Base-by-base conservation (phyloP, 306 rosid species). In the Sindora glabra region DNA sequence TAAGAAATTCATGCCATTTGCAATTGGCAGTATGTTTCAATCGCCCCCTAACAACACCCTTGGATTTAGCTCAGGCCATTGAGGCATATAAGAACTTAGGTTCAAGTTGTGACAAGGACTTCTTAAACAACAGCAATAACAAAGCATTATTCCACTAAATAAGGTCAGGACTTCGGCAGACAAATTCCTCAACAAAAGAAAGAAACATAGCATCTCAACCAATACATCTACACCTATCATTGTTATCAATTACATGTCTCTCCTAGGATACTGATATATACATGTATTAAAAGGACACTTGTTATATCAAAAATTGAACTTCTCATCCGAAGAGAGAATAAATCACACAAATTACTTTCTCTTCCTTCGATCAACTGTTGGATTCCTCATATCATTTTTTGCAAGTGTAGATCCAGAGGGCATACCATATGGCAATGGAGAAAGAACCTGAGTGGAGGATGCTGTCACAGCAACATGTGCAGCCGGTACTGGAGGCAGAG, bases 291-390 rank as follows among this genome's bases (percentile, higher is more conserved):
- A 63, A 30, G n/a, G n/a, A 48, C 40, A 51, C 56, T 36, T 42
- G 56, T 26, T 16, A 12, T 29, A 55, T 14, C 36, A 29, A 22
- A 49, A 24, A 30, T 10, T 27, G 22, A 52, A 45, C 39, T 22
- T 15, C 23, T 58, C 27, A 14, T 45, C 4, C 15, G 19, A n/a
- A 21, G 33, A 10, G 50, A 21, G 10, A 16, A 42, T 19, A 1
- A 33, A 30, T 17, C 49, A 29, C 3, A 14, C 18, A 15, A 12
- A 21, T 30, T 71, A 85, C 86, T 89, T 92, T 73, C 99, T 86
- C 83, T 89, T 92, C 66, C 96, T 81, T 69, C 94, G 75, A 69
- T 92, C 98, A 51, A 74, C 76, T 9, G 79, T 73, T 49, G 85
- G 79, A 67, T 69, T 89, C 79, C 95, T 82, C 77, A 80, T 67